phyloP scores from a whole-genome alignment of 2,329 filamentous ascomycete species.

The Penicillium corylophilum region DNA sequence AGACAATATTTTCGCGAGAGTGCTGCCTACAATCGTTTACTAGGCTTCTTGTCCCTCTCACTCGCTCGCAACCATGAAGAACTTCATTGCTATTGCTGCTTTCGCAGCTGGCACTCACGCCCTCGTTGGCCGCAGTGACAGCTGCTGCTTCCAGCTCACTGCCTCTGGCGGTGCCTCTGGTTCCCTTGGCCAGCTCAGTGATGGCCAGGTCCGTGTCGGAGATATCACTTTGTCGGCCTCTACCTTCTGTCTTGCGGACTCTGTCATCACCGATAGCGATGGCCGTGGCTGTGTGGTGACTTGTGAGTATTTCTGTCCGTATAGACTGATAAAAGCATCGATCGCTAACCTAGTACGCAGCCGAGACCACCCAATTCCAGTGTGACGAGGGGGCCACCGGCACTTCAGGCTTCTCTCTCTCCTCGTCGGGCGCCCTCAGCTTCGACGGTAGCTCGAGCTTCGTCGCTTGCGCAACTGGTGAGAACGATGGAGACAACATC shows the following conservation, averaged over 20 bases:
- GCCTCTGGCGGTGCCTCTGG: constrained; percentile 39
- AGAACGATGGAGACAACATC: constrained; percentile 42
- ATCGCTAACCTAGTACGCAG: constrained; percentile 28
- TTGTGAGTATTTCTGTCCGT: constrained; percentile 40
- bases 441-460: constrained; percentile 56
- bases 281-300: constrained; percentile 65
- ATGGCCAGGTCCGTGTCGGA: constrained; percentile 63
- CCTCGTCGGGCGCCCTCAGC: constrained; percentile 52
- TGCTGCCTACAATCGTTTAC: constrained; percentile 1
- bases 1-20: no score
- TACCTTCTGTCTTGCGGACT: constrained; percentile 53
- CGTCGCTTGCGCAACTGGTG: constrained; percentile 59
- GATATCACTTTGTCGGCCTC: constrained; percentile 46
- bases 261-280: constrained; percentile 54
- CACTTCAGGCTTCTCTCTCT: constrained; percentile 57
- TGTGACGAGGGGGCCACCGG: constrained; percentile 57
- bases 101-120: constrained; percentile 46
- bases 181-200: constrained; percentile 56
- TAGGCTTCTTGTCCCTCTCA: neutral
- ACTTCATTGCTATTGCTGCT: constrained; percentile 37
- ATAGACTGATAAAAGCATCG: neutral
- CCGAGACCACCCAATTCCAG: constrained; percentile 59
- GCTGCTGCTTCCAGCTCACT: constrained; percentile 55
- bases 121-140: constrained; percentile 37
- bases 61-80: constrained; percentile 35